Base-by-base conservation (phyloP, 352 stramenopile genomes). In the Pythium rhizo-oryzae region DNA sequence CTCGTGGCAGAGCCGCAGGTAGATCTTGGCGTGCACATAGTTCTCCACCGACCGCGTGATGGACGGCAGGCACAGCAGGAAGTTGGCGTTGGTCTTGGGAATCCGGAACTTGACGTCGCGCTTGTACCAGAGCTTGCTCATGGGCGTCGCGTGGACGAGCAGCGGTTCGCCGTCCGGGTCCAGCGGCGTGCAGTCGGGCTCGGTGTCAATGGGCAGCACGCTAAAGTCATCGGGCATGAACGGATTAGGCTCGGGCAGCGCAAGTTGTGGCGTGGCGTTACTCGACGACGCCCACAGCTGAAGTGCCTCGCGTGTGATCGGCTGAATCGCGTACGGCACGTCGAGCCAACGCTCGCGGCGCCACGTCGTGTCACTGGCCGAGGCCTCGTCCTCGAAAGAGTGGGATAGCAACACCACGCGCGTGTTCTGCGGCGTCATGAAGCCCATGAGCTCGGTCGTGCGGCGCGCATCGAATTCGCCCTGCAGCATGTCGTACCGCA, bases 101-200 rank as follows among this genome's bases (percentile, higher is more conserved):
- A 84, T 74, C 30, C 75, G 65, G 62, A 96, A 96, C 24, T 59
- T 78, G 23, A 62, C 49, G 44, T 93, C 86, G 8, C 76, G 85
- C 25, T 92, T 89, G 78, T 85, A 94, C 83, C 87, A 95, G 28
- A 94, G 75, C 63, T 90, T 84, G 57, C 74, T 86, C 60, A 74
- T 72, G 41, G 46, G 8, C 12, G 71, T 69, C 39, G 51, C 44
- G 39, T 69, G 56, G 2, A 73, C 71, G 4, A 90, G 64, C 25
- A 78, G 44, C 0, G 81, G 80, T 46, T 75, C 73, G 35, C 57
- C 58, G 30, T 78, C 55, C 8, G 71, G 65, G 35, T 66, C 61
- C 21, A 72, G 24, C 23, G 37, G 46, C 11, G 66, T 56, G 39
- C 21, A 41, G 4, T n/a, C 43, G 4, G 18, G 7, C 4, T 23